phyloP scores from a whole-genome alignment of 1,139 yeast genomes.

The Suhomyces kunorum region DNA sequence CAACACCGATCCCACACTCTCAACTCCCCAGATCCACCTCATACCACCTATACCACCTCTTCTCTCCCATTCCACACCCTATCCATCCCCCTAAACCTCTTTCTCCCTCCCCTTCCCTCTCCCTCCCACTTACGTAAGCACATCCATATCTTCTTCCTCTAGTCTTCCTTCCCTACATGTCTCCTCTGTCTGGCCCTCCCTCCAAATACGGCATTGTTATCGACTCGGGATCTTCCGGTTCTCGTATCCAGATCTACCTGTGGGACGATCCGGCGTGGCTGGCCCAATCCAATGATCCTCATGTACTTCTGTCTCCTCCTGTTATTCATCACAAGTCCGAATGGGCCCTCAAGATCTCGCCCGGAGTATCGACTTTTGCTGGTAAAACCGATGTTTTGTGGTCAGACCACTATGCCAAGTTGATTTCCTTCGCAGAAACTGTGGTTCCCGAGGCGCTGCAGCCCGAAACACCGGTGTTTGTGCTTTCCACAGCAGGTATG shows the following conservation, averaged over 20 bases:
- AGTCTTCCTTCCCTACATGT: background rate
- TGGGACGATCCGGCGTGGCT: slow-evolving; percentile 55
- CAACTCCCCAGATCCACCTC: too few species aligned
- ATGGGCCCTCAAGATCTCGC: slow-evolving; percentile 64
- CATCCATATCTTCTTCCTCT: background rate
- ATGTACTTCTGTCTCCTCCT: slow-evolving; percentile 56
- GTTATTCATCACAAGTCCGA: slow-evolving; percentile 55
- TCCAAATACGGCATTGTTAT: slow-evolving; percentile 66
- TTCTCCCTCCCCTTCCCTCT: too few species aligned
- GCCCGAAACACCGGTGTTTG: slow-evolving; percentile 64
- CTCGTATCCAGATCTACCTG: slow-evolving; percentile 66
- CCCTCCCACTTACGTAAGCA: background rate
- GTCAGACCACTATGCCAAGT: slow-evolving; percentile 56
- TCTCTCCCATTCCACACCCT: too few species aligned
- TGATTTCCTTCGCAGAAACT: slow-evolving; percentile 58
- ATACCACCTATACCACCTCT: background rate
- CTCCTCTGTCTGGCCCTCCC: background rate
- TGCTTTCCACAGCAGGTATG: slow-evolving; percentile 85
- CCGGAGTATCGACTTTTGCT: slow-evolving; percentile 64
- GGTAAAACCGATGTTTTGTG: slow-evolving; percentile 51
- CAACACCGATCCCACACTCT: too few species aligned
- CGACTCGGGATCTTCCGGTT: slow-evolving; percentile 84
- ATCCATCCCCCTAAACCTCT: too few species aligned
- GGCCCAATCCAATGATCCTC: slow-evolving; percentile 25
- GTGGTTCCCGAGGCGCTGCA: slow-evolving; percentile 58